These are phyloP conservation scores for Pouteria campechiana DNA, from an alignment of 179 eudicot species.

Conservation along the genomic window DNA sequence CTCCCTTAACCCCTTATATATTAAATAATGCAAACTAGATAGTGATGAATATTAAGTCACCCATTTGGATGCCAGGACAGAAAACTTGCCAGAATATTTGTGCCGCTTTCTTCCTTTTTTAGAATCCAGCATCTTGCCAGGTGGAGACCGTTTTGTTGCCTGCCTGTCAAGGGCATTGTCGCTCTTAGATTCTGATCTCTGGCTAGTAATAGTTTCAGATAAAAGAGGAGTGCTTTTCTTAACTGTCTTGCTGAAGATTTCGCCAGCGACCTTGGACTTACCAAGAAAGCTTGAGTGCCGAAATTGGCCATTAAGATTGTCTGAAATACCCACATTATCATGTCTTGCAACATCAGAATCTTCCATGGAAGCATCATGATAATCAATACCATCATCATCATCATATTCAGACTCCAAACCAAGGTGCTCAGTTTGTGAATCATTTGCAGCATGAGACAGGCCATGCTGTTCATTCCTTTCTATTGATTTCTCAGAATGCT, in stretches of 20 bases:
- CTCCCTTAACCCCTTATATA: too few species aligned
- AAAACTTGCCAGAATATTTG: slow-evolving; percentile 51
- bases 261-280: too few species aligned
- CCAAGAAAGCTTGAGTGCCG: too few species aligned
- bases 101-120: slow-evolving; percentile 56
- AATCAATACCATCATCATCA: slow-evolving; percentile 81
- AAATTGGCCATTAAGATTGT: slow-evolving; percentile 17
- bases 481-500: slow-evolving; percentile 30
- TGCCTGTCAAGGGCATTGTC: slow-evolving; percentile 23
- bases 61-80: too few species aligned
- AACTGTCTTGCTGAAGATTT: too few species aligned
- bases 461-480: slow-evolving; percentile 16
- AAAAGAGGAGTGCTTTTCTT: slow-evolving; percentile 27
- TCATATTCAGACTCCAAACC: slow-evolving; percentile 62
- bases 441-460: too few species aligned
- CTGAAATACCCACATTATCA: slow-evolving; percentile 17
- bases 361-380: slow-evolving; percentile 44
- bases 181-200: slow-evolving; percentile 19
- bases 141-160: slow-evolving; percentile 22
- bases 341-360: slow-evolving; percentile 40
- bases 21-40: too few species aligned
- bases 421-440: too few species aligned
- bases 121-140: slow-evolving; percentile 29
- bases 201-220: slow-evolving; percentile 17
- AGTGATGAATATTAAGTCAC: too few species aligned